Conservation (phyloP, 1,284 basidiomycete species). For the Rhodotorula sp. region DNA sequence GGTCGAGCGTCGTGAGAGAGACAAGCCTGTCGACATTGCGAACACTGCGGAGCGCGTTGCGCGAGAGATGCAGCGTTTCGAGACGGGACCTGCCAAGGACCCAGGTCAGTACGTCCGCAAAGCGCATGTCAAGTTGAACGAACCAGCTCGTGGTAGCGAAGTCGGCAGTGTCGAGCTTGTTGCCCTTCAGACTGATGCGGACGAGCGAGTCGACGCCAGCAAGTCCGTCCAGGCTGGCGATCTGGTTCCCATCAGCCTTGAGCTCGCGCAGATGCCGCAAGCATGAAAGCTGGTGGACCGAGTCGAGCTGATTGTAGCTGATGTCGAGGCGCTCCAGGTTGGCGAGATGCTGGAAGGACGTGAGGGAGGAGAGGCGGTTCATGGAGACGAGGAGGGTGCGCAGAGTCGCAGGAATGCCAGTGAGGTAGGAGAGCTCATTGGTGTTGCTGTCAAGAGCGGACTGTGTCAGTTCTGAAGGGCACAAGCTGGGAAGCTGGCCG, state of each 20-base stretch:
- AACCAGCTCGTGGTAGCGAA: constrained; percentile 69
- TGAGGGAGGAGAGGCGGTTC: constrained; percentile 82
- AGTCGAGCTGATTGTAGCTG: constrained; percentile 85
- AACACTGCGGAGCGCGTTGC: constrained; percentile 69
- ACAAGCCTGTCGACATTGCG: constrained; percentile 64
- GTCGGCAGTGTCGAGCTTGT: constrained; percentile 68
- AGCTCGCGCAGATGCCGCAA: constrained; percentile 84
- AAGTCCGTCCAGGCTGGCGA: constrained; percentile 75
- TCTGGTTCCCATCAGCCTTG: constrained; percentile 79
- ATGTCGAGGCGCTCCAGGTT: constrained; percentile 89
- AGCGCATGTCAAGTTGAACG: constrained; percentile 47
- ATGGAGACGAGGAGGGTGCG: constrained; percentile 76
- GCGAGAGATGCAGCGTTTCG: constrained; percentile 78
- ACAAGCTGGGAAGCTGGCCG: constrained; percentile 50
- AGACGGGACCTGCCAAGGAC: constrained; percentile 65
- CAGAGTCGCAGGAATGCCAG: constrained; percentile 74
- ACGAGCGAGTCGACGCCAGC: constrained; percentile 74
- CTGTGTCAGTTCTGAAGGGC: neutral
- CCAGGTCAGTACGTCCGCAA: constrained; percentile 14
- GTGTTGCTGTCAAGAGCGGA: constrained; percentile 57
- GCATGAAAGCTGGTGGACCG: constrained; percentile 76
- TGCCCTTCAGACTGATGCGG: constrained; percentile 79
- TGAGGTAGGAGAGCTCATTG: constrained; percentile 82
- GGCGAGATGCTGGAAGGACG: constrained; percentile 82
- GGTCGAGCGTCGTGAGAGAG: constrained; percentile 69